Base-by-base conservation (phyloP, 176 grass and related monocot species). In the Saccharum spontaneum region DNA sequence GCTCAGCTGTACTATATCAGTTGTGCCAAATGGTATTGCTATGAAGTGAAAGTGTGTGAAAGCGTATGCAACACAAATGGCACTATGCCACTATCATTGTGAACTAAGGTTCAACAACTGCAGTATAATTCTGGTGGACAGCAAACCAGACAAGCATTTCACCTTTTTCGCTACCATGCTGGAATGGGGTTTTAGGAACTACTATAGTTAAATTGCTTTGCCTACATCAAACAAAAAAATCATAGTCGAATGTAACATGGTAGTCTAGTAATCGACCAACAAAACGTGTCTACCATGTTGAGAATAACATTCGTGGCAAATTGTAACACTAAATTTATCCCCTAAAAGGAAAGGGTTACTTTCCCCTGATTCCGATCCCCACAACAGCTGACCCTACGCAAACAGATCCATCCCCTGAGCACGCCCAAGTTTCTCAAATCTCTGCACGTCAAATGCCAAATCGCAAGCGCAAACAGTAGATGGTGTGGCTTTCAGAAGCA, bases 361-460 rank as follows among this genome's bases (percentile, higher is more conserved):
- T 12, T 23, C 22, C 60, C 8, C 26, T 17, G 10, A 67, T 36
- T n/a, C 34, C 24, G 8, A 67, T 67, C 22, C 39, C n/a, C 2
- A 41, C 13, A 66, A 30, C 49, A 20, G 13, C 43, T n/a, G 10
- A 22, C 8, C 31, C 36, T 30, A 57, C 45, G 17, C 68, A 74
- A 15, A 76, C 82, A 89, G 48, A 89, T 89, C 61, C 38, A 5
- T n/a, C 28, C 46, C 11, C 22, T 15, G 46, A 28, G 69, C 20
- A 28, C 18, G 1, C 45, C 26, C 22, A 15, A 22, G 3, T 37
- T 45, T 61, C 68, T 80, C 38, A 79, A 66, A 79, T 65, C 68
- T 59, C 59, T 15, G 6, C 9, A 38, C 10, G 30, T 6, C 43
- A 64, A 76, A 30, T 9, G 31, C 17, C 52, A 61, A 75, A 83